These are phyloP conservation scores for Trichoderma citrinoviride DNA, from an alignment of 2,329 filamentous ascomycete genomes.

Conservation along the genomic window DNA sequence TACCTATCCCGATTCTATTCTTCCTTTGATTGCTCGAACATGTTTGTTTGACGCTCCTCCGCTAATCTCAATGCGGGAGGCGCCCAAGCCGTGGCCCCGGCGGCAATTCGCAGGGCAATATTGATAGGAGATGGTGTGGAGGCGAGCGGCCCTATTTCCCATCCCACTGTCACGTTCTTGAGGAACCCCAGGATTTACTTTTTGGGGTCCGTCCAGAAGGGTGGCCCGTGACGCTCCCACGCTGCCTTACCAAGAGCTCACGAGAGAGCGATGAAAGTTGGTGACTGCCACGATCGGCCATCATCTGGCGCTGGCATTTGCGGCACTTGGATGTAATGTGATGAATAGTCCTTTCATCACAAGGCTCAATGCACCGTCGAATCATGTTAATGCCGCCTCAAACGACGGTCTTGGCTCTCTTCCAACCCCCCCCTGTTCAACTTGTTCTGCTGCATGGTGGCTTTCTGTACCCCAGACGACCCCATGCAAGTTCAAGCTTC, in stretches of 20 bases:
- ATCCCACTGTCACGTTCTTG: constrained; percentile 8
- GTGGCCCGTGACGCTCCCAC: constrained; percentile 16
- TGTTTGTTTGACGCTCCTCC: background rate
- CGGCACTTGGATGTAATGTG: background rate
- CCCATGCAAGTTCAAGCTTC: background rate
- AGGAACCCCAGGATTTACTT: background rate
- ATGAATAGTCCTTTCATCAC: constrained; percentile 13
- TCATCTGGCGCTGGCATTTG: constrained; percentile 16
- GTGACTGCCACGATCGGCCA: constrained; percentile 9
- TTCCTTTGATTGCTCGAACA: background rate
- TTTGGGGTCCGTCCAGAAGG: background rate
- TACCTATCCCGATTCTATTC: no score
- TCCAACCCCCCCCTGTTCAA: background rate
- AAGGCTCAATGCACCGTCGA: constrained; percentile 13
- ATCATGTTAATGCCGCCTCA: constrained; percentile 18
- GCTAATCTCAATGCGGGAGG: constrained; percentile 18
- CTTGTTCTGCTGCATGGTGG: constrained; percentile 3
- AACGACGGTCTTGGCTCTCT: constrained; percentile 6
- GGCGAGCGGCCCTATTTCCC: background rate
- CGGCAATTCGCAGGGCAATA: background rate
- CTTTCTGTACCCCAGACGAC: constrained; percentile 22
- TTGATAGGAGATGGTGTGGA: constrained; percentile 12
- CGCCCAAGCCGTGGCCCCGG: constrained; percentile 7
- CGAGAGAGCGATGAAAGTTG: background rate
- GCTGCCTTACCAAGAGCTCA: background rate